These are phyloP conservation scores for Aspergillus viridinutans DNA, from an alignment of 2,329 filamentous ascomycete species.

Conservation along the genomic window DNA sequence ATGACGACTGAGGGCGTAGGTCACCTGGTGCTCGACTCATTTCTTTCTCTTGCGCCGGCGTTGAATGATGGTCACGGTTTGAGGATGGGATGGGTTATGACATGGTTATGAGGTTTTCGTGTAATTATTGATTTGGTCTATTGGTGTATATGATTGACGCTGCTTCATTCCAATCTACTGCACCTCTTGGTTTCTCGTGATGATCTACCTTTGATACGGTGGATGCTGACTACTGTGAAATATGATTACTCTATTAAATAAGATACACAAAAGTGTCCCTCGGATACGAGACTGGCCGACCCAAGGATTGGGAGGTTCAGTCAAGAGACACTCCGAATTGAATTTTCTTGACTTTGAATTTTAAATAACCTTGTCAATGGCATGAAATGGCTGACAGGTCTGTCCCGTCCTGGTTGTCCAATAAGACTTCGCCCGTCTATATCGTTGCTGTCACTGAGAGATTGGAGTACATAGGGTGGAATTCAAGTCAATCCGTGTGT, in stretches of 20 bases:
- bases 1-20: conserved; percentile 17
- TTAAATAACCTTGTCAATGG: neutral
- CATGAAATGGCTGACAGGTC: too few relatives aligned
- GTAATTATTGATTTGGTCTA: neutral
- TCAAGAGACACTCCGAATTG: too few relatives aligned
- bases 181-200: neutral
- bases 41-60: conserved; percentile 1
- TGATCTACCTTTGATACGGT: neutral
- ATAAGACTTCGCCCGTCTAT: too few relatives aligned
- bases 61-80: neutral
- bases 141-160: neutral
- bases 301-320: neutral
- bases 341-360: too few relatives aligned
- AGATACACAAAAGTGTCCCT: neutral
- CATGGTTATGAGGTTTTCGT: neutral
- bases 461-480: too few relatives aligned
- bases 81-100: neutral
- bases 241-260: too few relatives aligned
- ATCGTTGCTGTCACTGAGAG: too few relatives aligned
- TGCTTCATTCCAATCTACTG: neutral
- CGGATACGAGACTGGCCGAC: conserved; percentile 6
- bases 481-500: too few relatives aligned
- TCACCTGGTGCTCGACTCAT: conserved; percentile 11
- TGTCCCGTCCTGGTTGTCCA: too few relatives aligned
- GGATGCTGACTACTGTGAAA: neutral